Evolutionary conservation across 352 stramenopile genomes (phyloP).

Genomic region (Globisporangium cylindrosporum): DNA sequence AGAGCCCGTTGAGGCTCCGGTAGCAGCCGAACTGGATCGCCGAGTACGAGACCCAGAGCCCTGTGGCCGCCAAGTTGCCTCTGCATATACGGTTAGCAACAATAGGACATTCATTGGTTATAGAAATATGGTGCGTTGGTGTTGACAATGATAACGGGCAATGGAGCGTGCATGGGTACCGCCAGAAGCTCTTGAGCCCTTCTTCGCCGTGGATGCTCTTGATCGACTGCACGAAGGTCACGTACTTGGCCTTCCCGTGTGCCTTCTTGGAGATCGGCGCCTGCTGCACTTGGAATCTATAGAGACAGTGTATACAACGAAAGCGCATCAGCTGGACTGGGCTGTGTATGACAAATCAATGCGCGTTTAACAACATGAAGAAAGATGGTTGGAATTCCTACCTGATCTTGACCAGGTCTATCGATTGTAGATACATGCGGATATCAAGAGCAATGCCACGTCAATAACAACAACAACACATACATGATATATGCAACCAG

Average conservation of each 20-base stretch:
- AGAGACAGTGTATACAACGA: neutral
- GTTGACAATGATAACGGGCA: too few relatives aligned
- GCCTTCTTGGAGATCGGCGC: slow-evolving; percentile 33
- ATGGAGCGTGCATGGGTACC: slow-evolving; percentile 14
- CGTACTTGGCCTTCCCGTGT: slow-evolving; percentile 39
- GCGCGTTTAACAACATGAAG: neutral
- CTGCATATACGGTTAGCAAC: slow-evolving; percentile 2
- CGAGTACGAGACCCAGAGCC: slow-evolving; percentile 83
- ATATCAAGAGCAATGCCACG: neutral
- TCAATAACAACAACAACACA: neutral
- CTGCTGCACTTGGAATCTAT: slow-evolving; percentile 74
- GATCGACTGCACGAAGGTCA: slow-evolving; percentile 50
- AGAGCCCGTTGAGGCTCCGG: slow-evolving; percentile 42
- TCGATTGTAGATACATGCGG: neutral
- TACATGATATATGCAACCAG: neutral
- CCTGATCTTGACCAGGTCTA: slow-evolving; percentile 80
- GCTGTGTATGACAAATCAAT: neutral
- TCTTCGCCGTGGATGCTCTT: slow-evolving; percentile 76
- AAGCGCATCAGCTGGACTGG: neutral
- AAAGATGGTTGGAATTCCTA: slow-evolving; percentile 3
- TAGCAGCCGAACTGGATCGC: slow-evolving; percentile 74
- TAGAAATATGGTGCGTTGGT: neutral
- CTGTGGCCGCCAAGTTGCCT: slow-evolving; percentile 72
- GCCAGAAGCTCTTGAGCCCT: slow-evolving; percentile 79
- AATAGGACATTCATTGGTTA: neutral